phyloP scores from a whole-genome alignment of 2,329 filamentous ascomycete species.

The Cladorrhinum sp. region DNA sequence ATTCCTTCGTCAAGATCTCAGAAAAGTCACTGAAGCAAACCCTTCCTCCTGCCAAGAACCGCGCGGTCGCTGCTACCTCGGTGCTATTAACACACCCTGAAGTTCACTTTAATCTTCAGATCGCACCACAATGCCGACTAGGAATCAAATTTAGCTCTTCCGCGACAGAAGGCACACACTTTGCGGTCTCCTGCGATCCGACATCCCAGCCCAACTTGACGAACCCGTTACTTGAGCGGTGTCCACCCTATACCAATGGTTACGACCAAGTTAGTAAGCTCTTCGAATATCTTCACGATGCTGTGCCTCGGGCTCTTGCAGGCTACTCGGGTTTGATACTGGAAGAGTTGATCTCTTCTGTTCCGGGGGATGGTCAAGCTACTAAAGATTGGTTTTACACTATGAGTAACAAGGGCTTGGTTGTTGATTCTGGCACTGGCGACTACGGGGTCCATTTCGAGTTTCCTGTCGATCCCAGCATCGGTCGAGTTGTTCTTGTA shows the following conservation, averaged over 20 bases:
- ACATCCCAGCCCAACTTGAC: not conserved
- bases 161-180: slow-evolving; percentile 20
- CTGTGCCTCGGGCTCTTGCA: slow-evolving; percentile 24
- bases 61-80: slow-evolving; percentile 45
- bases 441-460: slow-evolving; percentile 22
- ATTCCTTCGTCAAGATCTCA: slow-evolving; percentile 41
- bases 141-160: slow-evolving; percentile 45
- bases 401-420: slow-evolving; percentile 15
- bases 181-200: slow-evolving; percentile 21
- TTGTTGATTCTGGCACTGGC: slow-evolving; percentile 18
- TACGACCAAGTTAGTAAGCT: slow-evolving; percentile 19
- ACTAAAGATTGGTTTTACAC: slow-evolving; percentile 17
- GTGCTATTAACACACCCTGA: slow-evolving; percentile 42
- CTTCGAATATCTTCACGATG: slow-evolving; percentile 20
- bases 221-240: slow-evolving; percentile 20
- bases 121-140: slow-evolving; percentile 44
- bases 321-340: slow-evolving; percentile 9
- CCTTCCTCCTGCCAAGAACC: slow-evolving; percentile 22
- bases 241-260: slow-evolving; percentile 16
- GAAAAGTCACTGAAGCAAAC: slow-evolving; percentile 33
- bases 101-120: slow-evolving; percentile 42
- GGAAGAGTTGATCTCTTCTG: not conserved
- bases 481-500: slow-evolving; percentile 10
- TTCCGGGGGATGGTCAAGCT: not conserved
- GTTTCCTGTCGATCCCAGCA: slow-evolving; percentile 7